Evolutionary conservation across 495 filamentous ascomycete genomes (phyloP).

Genomic region (Evansstolkia leycettana): DNA sequence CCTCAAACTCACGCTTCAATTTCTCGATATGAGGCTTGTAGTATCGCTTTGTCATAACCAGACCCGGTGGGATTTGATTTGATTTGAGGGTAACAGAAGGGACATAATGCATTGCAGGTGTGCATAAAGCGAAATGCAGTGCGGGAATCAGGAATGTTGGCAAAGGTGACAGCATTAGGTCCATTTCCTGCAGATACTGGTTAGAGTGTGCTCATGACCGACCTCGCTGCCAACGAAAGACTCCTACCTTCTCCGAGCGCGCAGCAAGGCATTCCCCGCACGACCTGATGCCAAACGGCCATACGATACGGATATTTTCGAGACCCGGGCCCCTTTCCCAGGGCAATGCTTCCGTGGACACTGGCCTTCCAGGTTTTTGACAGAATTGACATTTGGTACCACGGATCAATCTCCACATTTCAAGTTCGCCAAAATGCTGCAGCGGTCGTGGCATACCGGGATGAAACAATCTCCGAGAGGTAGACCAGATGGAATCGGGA

Average conservation of each 20-base stretch:
- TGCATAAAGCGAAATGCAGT: conserved; percentile 52
- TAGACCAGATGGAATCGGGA: conserved; percentile 33
- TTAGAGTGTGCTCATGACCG: conserved; percentile 1
- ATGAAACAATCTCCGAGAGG: conserved; percentile 25
- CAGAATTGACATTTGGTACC: conserved; percentile 35
- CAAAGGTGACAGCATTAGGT: conserved; percentile 46
- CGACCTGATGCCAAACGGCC: conserved; percentile 50
- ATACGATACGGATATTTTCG: conserved; percentile 41
- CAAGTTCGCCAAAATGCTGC: conserved; percentile 24
- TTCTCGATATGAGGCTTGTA: conserved; percentile 41
- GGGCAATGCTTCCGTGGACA: conserved; percentile 12
- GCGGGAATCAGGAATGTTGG: conserved; percentile 46
- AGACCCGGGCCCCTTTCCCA: conserved; percentile 41
- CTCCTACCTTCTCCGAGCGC: conserved; percentile 48
- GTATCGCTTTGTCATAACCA: conserved; percentile 49
- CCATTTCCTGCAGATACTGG: conserved; percentile 41
- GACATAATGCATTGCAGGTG: conserved; percentile 42
- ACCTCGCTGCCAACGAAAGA: conserved; percentile 1
- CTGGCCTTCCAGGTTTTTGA: conserved; percentile 3
- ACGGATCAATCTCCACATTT: conserved; percentile 36
- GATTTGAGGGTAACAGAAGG: conserved; percentile 36
- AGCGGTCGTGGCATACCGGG: conserved; percentile 35
- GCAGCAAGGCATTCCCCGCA: conserved; percentile 51
- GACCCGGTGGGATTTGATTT: conserved; percentile 26
- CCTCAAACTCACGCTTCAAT: conserved; percentile 42